Base-by-base conservation (phyloP, 2,329 filamentous ascomycete genomes). In the Pseudocercospora macadamiae region DNA sequence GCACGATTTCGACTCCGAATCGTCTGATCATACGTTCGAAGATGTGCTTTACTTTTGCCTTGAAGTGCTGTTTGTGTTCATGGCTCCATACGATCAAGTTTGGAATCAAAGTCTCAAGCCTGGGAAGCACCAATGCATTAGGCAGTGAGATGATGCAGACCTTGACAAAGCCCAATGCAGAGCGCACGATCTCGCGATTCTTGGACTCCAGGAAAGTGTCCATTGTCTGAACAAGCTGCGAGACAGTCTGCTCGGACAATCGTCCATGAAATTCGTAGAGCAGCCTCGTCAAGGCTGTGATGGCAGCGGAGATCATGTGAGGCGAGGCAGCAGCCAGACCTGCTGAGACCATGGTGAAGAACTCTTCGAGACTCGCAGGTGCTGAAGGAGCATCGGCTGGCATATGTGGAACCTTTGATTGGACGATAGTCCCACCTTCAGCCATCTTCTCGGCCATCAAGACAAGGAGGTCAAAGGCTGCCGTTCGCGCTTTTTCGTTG, bases 231-330 rank as follows among this genome's bases (percentile, higher is more conserved):
- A 99, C 91, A 7, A 99, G 81, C 65, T 97, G 93, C 8, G 85
- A 82, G 39, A 96, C 82, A 2, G 91, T 89, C 62, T 88, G 83
- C 8, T 84, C 77, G 57, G 84, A 85, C 26, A 97, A 80, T 23
- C 83, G 76, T 26, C 84, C 80, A 65, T 91, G 89, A 80, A 96
- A 99, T 72, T 97, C 90, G 76, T 93, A 97, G 26, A 99, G 84
- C 23, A 97, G 87, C n/a, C 95, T 86, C 12, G 92, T 95, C 34
- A 99, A 84, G 12, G 95, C 93, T 0, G 92, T 97, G 72, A 99
- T 93, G n/a, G 91, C 92, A 0, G 95, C 95, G 5, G 91, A 96
- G 63, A 97, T 93, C 92, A 97, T 97, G 78, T 97, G 93, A 28
- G 95, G 93, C 9, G 92, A 93, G 68, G 88, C 89, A 57, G 93